Conservation (phyloP, 768 basidiomycete genomes). For the Suillus plorans region DNA sequence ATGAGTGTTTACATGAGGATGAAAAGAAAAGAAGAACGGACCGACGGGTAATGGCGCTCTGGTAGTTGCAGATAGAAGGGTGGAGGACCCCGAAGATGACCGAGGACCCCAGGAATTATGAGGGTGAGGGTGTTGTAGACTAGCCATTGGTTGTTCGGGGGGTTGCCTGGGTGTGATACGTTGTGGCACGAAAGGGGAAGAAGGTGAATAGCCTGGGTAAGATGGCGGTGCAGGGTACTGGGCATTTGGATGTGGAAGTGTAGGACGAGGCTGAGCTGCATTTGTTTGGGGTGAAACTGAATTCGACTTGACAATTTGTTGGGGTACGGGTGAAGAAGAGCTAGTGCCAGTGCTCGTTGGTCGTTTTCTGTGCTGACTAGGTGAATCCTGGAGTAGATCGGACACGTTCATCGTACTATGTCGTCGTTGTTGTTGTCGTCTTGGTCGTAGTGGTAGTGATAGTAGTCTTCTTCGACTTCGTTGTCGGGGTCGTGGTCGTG, state of each 20-base stretch:
- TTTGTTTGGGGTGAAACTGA: conserved; percentile 24
- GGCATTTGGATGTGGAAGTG: conserved; percentile 15
- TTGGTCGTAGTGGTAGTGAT: neutral
- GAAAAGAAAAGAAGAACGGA: conserved; percentile 12
- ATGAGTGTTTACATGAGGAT: neutral
- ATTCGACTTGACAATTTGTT: conserved; percentile 23
- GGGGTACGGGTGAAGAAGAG: conserved; percentile 32
- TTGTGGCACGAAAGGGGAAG: conserved; percentile 29
- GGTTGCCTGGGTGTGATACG: conserved; percentile 25
- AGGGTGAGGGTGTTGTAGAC: conserved; percentile 30
- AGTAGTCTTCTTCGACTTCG: neutral
- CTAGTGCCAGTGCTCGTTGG: conserved; percentile 23
- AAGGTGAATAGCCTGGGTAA: conserved; percentile 27
- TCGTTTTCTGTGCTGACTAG: conserved; percentile 52
- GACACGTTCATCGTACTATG: conserved; percentile 59
- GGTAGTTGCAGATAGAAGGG: conserved; percentile 20
- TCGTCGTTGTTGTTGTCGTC: neutral
- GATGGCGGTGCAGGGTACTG: conserved; percentile 30
- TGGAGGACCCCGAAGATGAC: conserved; percentile 29
- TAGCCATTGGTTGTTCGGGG: conserved; percentile 29
- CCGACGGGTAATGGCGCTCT: conserved; percentile 25
- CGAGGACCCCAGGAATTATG: conserved; percentile 33
- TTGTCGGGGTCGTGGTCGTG: neutral
- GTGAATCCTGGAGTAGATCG: conserved; percentile 66
- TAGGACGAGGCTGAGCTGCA: neutral